Evolutionary conservation across 805 yeast species (phyloP).

Genomic region (Hanseniaspora occidentalis): DNA sequence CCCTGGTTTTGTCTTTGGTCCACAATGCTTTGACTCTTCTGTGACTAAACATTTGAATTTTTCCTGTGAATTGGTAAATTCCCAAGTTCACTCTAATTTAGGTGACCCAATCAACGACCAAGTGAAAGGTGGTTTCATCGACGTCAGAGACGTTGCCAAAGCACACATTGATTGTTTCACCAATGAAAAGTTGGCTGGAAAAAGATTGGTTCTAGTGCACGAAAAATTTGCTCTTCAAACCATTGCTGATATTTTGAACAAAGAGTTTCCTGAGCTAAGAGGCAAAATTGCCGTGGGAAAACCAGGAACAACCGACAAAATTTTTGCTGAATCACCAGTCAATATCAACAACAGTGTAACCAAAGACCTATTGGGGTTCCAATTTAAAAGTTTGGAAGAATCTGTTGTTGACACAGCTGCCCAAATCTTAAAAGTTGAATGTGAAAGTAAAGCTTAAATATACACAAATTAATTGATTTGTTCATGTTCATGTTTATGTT

Average conservation of each 20-base stretch:
- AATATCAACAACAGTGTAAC: slow-evolving; percentile 13
- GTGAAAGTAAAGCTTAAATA: too few relatives aligned
- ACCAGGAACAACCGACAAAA: not conserved
- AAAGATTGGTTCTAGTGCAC: slow-evolving; percentile 20
- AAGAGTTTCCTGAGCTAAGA: slow-evolving; percentile 30
- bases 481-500: too few relatives aligned
- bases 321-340: not conserved
- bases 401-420: slow-evolving; percentile 16
- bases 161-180: slow-evolving; percentile 40
- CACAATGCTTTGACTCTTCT: slow-evolving; percentile 32
- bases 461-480: too few relatives aligned
- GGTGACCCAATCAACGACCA: slow-evolving; percentile 17
- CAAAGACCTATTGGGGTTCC: slow-evolving; percentile 15
- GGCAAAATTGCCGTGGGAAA: slow-evolving; percentile 29
- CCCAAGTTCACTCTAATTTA: slow-evolving; percentile 19
- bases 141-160: slow-evolving; percentile 51
- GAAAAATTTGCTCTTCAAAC: slow-evolving; percentile 19
- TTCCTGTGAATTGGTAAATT: slow-evolving; percentile 25
- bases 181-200: slow-evolving; percentile 19
- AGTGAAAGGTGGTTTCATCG: slow-evolving; percentile 26
- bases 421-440: slow-evolving; percentile 12
- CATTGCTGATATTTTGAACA: slow-evolving; percentile 21
- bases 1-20: slow-evolving; percentile 39
- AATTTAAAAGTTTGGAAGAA: slow-evolving; percentile 13
- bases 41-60: slow-evolving; percentile 24